Evolutionary conservation across 352 stramenopile species (phyloP), one percentile per base, ranked within the genome.

Genomic region (Phytophthora vignae): DNA sequence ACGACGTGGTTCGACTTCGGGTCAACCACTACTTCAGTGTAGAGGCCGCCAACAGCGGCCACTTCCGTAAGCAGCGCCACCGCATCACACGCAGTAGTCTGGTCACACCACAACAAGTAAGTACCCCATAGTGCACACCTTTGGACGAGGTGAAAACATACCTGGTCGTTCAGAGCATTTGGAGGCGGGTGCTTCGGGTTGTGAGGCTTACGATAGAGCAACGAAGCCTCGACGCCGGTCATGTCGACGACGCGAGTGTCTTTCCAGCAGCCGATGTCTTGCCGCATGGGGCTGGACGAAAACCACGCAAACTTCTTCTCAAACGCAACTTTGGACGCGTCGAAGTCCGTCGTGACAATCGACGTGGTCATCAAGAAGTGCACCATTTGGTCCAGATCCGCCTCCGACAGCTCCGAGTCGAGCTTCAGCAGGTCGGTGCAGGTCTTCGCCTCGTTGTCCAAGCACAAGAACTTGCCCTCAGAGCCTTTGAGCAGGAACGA

Each of bases 291-390:
- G 8, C 62, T 42, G 11, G 76, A 79, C 3, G 82, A 84, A 50
- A 91, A 76, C 85, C 82, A 92, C 25, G 67, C 63, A 10, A 57
- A 73, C 67, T 89, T 90, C 22, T 79, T 77, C n/a, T 76, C 61
- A 49, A 92, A 86, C 0, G 22, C 54, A 38, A 88, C 58, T 14
- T 71, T 64, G 2, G 77, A 79, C 1, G 74, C 74, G 55, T 91
- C 67, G 48, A 90, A 77, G 21, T 82, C 65, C 19, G 82, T 87
- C 11, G 81, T 90, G 38, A 85, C 60, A 62, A 91, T 89, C 4
- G 77, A 82, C 14, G 82, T 88, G 14, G 64, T 85, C 71, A 90
- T 81, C 40, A 91, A 67, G 44, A 88, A 90, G 50, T 92, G 81
- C 57, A 91, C 74, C 67, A 82, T 90, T 44, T 76, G 62, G 60